Evolutionary conservation across 164 flowering plant genomes (phyloP).

Genomic region (Pachysandra terminalis): DNA sequence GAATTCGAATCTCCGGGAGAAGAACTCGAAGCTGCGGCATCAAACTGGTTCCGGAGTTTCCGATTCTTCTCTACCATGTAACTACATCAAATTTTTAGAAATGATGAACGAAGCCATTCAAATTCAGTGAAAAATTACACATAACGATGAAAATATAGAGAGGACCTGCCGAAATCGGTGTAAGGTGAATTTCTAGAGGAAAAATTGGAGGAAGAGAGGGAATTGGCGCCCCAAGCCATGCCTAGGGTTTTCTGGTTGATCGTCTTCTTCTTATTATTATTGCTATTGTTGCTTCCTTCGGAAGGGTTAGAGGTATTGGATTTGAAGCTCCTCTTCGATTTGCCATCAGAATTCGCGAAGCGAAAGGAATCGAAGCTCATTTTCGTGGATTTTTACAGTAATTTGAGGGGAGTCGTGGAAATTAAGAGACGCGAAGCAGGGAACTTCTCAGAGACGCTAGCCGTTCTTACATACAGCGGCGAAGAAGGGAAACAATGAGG

Average conservation of each 20-base stretch:
- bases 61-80: slow-evolving; percentile 83
- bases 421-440: neutral
- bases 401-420: neutral
- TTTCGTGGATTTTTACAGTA: neutral
- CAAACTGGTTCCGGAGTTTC: slow-evolving; percentile 80
- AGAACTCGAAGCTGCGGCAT: slow-evolving; percentile 62
- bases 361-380: slow-evolving; percentile 55
- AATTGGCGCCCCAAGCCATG: slow-evolving; percentile 84
- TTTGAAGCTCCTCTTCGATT: slow-evolving; percentile 40
- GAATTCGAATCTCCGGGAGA: slow-evolving; percentile 32
- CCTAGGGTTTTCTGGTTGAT: slow-evolving; percentile 85
- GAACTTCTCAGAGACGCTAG: neutral
- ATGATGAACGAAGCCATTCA: neutral
- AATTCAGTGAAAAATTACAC: neutral
- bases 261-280: slow-evolving; percentile 33
- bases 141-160: neutral
- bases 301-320: slow-evolving; percentile 31
- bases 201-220: slow-evolving; percentile 64
- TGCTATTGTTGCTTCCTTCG: slow-evolving; percentile 11
- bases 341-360: slow-evolving; percentile 36
- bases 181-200: slow-evolving; percentile 57
- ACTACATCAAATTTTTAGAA: slow-evolving; percentile 30
- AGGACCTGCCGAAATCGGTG: slow-evolving; percentile 73
- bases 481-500: no score
- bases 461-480: no score